phyloP scores from a whole-genome alignment of 2,329 filamentous ascomycete genomes.

The Fusarium coicis region DNA sequence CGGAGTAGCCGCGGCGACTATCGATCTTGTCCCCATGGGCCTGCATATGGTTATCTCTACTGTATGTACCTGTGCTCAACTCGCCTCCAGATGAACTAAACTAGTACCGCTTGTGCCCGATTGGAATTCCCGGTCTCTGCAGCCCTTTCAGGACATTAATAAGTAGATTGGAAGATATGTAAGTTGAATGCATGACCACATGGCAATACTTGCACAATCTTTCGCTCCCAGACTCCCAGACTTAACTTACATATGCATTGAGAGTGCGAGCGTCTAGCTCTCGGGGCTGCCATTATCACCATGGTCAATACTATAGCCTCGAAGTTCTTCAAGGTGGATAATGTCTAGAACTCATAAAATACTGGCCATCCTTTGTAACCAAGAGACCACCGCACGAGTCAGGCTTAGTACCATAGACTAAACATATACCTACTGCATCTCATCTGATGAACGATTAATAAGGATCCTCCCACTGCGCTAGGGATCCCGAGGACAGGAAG shows the following conservation, averaged over 20 bases:
- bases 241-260: too few species aligned
- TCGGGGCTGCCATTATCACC: background rate
- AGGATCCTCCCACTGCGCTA: background rate
- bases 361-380: background rate
- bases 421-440: background rate
- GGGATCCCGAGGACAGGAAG: background rate
- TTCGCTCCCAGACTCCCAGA: background rate
- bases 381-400: background rate
- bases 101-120: background rate
- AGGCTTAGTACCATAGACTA: background rate
- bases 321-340: background rate
- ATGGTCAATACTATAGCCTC: background rate
- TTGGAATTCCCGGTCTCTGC: background rate
- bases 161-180: background rate
- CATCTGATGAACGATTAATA: background rate
- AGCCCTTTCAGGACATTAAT: background rate
- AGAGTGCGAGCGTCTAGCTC: background rate
- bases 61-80: background rate
- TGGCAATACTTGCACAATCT: background rate
- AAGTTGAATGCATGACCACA: background rate
- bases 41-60: slow-evolving; percentile 14
- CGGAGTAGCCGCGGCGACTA: slow-evolving; percentile 28
- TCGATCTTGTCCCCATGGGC: slow-evolving; percentile 23
- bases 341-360: background rate
- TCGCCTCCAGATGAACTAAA: background rate